These are phyloP conservation scores for Stachybotrys chlorohalonatus DNA, from an alignment of 2,329 filamentous ascomycete genomes.

Conservation along the genomic window DNA sequence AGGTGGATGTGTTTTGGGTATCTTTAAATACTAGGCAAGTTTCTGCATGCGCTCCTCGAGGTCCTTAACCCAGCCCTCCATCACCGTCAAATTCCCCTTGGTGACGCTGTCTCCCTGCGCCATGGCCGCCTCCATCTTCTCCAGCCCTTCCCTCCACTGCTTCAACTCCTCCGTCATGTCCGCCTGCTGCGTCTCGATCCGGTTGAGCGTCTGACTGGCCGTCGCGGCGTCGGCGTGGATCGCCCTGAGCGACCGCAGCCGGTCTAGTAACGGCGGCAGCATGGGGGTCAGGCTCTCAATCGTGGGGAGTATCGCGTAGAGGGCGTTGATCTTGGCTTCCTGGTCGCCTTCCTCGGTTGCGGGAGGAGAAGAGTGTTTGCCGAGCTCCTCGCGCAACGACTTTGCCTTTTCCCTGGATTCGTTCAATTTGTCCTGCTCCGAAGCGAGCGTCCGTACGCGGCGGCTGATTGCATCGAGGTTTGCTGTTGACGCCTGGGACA, in stretches of 20 bases:
- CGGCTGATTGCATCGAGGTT: slow-evolving; percentile 65
- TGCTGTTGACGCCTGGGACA: slow-evolving; percentile 63
- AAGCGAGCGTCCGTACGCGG: slow-evolving; percentile 58
- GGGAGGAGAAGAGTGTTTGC: slow-evolving; percentile 31
- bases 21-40: slow-evolving; percentile 30
- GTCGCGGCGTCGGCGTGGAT: slow-evolving; percentile 82
- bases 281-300: slow-evolving; percentile 82
- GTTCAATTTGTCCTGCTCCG: slow-evolving; percentile 64
- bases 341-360: slow-evolving; percentile 56
- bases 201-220: slow-evolving; percentile 67
- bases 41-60: slow-evolving; percentile 68
- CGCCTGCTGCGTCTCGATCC: slow-evolving; percentile 68
- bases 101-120: slow-evolving; percentile 60
- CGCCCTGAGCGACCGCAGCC: slow-evolving; percentile 71
- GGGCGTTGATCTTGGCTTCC: slow-evolving; percentile 76
- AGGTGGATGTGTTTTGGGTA: slow-evolving; percentile 13
- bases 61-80: slow-evolving; percentile 82
- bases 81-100: slow-evolving; percentile 71
- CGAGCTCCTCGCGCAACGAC: slow-evolving; percentile 49
- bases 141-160: slow-evolving; percentile 75
- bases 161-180: slow-evolving; percentile 78
- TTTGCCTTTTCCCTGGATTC: slow-evolving; percentile 56
- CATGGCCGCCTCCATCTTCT: slow-evolving; percentile 69
- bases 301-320: slow-evolving; percentile 81
- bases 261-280: slow-evolving; percentile 75